Evolutionary conservation across 225 moss, liverwort and hornwort genomes (phyloP).

Genomic region (Ulota crispa): DNA sequence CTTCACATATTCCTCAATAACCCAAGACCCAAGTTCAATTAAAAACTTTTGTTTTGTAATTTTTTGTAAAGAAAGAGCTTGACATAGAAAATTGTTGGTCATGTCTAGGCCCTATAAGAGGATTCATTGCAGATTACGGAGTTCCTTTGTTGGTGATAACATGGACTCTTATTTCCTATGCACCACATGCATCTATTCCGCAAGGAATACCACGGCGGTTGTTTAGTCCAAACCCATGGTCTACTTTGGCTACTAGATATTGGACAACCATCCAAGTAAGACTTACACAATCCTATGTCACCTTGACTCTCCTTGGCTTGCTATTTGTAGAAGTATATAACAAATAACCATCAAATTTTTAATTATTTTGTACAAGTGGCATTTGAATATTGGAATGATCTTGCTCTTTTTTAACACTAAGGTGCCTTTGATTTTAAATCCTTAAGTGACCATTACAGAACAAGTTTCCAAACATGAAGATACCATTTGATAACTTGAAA

Average conservation of each 20-base stretch:
- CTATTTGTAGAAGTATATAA: too few relatives aligned
- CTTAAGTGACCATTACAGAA: too few relatives aligned
- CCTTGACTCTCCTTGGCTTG: too few relatives aligned
- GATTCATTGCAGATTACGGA: constrained; percentile 73
- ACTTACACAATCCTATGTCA: too few relatives aligned
- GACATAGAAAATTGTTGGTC: not conserved
- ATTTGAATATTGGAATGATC: too few relatives aligned
- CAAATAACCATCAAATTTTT: too few relatives aligned
- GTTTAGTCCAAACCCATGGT: constrained; percentile 62
- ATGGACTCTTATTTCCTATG: constrained; percentile 75
- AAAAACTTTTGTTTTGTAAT: not conserved
- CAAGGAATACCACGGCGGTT: constrained; percentile 67
- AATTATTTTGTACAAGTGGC: too few relatives aligned
- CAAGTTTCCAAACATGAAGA: too few relatives aligned
- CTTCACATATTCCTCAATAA: not conserved
- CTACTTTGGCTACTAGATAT: constrained; percentile 34
- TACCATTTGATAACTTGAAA: too few relatives aligned
- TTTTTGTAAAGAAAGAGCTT: not conserved
- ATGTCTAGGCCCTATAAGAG: constrained; percentile 42
- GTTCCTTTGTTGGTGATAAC: constrained; percentile 67
- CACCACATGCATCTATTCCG: constrained; percentile 50
- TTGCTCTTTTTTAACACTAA: too few relatives aligned
- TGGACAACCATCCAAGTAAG: constrained; percentile 53
- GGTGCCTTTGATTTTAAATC: too few relatives aligned
- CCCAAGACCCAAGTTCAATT: too few relatives aligned